A percentile compares a stretch with the other conserved stretches of the same genome.
phyloP scores from a whole-genome alignment of 1,284 basidiomycete genomes.

The Fistulinella cinereoalba region DNA sequence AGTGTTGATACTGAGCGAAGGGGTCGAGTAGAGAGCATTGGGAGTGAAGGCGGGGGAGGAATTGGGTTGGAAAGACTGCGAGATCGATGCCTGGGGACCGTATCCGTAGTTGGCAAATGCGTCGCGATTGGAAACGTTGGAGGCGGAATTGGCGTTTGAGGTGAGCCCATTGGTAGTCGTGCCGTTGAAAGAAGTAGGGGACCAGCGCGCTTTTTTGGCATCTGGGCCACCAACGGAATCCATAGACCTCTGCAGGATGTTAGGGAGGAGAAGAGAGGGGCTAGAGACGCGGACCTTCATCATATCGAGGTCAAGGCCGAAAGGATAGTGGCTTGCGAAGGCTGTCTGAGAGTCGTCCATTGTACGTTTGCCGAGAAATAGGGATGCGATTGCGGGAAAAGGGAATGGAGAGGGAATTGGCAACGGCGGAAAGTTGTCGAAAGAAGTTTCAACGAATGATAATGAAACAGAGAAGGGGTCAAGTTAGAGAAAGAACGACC shows the following conservation, averaged over 20 bases:
- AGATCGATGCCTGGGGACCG: constrained; percentile 69
- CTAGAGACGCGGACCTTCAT: constrained; percentile 61
- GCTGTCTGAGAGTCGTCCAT: constrained; percentile 75
- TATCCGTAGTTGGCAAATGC: constrained; percentile 83
- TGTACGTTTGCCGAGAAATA: constrained; percentile 24
- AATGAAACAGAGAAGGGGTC: constrained; percentile 40
- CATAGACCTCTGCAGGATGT: constrained; percentile 62
- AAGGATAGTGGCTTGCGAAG: constrained; percentile 66
- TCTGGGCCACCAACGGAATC: constrained; percentile 77
- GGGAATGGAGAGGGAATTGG: constrained; percentile 37
- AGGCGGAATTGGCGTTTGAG: constrained; percentile 34
- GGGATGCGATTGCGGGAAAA: constrained; percentile 24
- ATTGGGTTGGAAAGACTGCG: constrained; percentile 40
- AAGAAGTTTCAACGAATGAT: constrained; percentile 33
- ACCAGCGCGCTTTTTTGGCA: constrained; percentile 85
- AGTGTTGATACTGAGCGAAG: constrained; percentile 65
- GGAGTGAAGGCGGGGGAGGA: constrained; percentile 44
- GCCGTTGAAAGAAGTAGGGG: constrained; percentile 59
- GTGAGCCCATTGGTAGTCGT: constrained; percentile 34
- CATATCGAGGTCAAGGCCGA: constrained; percentile 79
- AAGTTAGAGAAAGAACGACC: constrained; percentile 39
- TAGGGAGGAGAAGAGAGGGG: background rate
- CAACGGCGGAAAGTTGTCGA: constrained; percentile 41
- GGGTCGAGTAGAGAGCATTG: constrained; percentile 66
- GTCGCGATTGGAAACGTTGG: constrained; percentile 49